phyloP scores from a whole-genome alignment of 495 filamentous ascomycete species.

The Daldinia vernicosa region DNA sequence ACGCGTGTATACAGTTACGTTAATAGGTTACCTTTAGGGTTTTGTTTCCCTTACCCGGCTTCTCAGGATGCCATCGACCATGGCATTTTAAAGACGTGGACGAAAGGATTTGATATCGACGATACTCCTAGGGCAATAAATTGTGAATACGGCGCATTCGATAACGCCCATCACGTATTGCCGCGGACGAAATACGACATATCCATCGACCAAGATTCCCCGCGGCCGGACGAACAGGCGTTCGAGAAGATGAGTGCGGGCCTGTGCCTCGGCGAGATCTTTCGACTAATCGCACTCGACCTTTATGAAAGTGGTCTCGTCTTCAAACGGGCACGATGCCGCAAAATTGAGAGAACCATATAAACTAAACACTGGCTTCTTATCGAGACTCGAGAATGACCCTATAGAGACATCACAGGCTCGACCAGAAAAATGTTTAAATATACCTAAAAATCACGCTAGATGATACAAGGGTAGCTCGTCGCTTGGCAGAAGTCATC shows the following conservation, averaged over 20 bases:
- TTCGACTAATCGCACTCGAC: slow-evolving; percentile 79
- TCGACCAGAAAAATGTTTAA: slow-evolving; percentile 67
- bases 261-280: slow-evolving; percentile 82
- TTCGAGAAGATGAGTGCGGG: slow-evolving; percentile 92
- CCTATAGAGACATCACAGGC: slow-evolving; percentile 76
- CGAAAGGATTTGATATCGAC: slow-evolving; percentile 88
- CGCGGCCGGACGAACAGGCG: slow-evolving; percentile 80
- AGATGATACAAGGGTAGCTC: slow-evolving; percentile 75
- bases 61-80: slow-evolving; percentile 87
- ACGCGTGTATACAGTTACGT: slow-evolving; percentile 81
- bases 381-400: slow-evolving; percentile 79
- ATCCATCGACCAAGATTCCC: slow-evolving; percentile 81
- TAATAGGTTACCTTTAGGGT: slow-evolving; percentile 73
- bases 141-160: slow-evolving; percentile 90
- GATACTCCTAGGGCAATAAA: slow-evolving; percentile 86
- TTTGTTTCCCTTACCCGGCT: slow-evolving; percentile 89
- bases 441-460: slow-evolving; percentile 63
- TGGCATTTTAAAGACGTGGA: slow-evolving; percentile 86
- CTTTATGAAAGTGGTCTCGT: slow-evolving; percentile 71
- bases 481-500: slow-evolving; percentile 79
- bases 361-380: slow-evolving; percentile 77
- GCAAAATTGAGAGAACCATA: slow-evolving; percentile 73
- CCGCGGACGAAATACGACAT: slow-evolving; percentile 77
- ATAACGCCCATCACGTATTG: slow-evolving; percentile 83
- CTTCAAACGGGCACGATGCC: slow-evolving; percentile 74